Conservation (phyloP, 108 stramenopile genomes). For the Asterionellopsis glacialis region DNA sequence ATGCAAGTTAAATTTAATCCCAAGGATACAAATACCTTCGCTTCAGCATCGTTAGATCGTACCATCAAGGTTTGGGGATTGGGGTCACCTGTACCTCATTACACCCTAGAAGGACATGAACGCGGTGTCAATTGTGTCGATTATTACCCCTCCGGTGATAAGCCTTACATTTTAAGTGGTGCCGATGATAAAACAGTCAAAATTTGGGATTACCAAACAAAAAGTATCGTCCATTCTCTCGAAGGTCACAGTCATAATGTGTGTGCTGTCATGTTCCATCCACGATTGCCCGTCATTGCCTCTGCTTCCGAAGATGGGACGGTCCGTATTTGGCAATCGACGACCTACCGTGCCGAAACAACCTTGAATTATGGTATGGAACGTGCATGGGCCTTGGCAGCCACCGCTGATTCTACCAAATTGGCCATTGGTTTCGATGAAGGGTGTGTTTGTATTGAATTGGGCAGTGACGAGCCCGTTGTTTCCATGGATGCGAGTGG, state of each 20-base stretch:
- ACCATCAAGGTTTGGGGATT: conserved; percentile 98
- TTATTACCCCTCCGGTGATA: conserved; percentile 98
- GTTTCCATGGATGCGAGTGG: conserved; percentile 97
- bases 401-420: conserved; percentile 89
- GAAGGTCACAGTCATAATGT: conserved; percentile 98
- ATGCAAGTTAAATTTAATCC: conserved; percentile 99
- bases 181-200: conserved; percentile 98
- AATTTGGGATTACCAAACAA: conserved; percentile 95
- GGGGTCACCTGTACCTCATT: conserved; percentile 86
- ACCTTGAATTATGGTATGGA: conserved; percentile 99
- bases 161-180: conserved; percentile 97
- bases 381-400: conserved; percentile 96
- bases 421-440: conserved; percentile 99
- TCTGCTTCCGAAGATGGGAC: conserved; percentile 98
- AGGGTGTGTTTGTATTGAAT: conserved; percentile 96
- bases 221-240: conserved; percentile 92
- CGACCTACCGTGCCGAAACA: conserved; percentile 97
- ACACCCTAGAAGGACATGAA: conserved; percentile 98
- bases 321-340: conserved; percentile 96
- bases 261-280: conserved; percentile 97
- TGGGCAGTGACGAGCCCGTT: conserved; percentile 96
- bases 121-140: conserved; percentile 97
- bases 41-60: conserved; percentile 94
- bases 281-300: conserved; percentile 95
- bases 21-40: conserved; percentile 99